Conservation (phyloP, 306 rosid genomes). For the Fagus crenata region DNA sequence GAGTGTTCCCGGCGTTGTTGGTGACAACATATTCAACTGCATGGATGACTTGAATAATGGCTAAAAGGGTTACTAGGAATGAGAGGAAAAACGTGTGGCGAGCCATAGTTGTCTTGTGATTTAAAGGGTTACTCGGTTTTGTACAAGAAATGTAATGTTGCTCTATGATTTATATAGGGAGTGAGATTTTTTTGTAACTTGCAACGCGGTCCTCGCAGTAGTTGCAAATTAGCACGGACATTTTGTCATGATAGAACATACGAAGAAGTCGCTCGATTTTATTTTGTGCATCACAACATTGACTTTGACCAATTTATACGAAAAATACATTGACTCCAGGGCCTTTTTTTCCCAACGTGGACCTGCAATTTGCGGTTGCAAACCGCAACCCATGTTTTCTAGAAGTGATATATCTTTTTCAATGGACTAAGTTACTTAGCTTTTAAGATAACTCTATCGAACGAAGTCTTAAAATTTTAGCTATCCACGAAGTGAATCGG, state of each 20-base stretch:
- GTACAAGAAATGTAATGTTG: background rate
- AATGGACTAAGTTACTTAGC: too few relatives aligned
- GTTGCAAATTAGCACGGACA: background rate
- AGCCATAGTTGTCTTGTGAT: slow-evolving; percentile 9
- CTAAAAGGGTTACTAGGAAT: slow-evolving; percentile 24
- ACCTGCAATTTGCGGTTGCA: too few relatives aligned
- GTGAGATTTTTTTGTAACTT: background rate
- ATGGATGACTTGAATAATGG: background rate
- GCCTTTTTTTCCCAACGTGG: too few relatives aligned
- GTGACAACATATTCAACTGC: slow-evolving; percentile 27
- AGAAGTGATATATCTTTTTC: too few relatives aligned
- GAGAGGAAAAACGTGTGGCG: slow-evolving; percentile 19
- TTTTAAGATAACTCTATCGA: too few relatives aligned
- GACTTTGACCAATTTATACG: too few relatives aligned
- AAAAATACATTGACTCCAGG: too few relatives aligned
- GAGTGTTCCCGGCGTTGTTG: slow-evolving; percentile 31
- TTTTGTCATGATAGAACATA: background rate
- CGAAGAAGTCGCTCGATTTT: too few relatives aligned
- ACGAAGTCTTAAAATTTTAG: too few relatives aligned
- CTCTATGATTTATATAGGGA: background rate
- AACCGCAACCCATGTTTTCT: too few relatives aligned
- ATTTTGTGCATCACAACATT: too few relatives aligned
- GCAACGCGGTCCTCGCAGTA: background rate
- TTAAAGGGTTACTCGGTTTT: background rate
- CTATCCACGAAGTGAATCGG: too few relatives aligned